Percentiles rank a stretch among this genome's conserved stretches.
Evolutionary conservation across 2,329 filamentous ascomycete species (phyloP).

Genomic region (Reticulascus tulasneorum): DNA sequence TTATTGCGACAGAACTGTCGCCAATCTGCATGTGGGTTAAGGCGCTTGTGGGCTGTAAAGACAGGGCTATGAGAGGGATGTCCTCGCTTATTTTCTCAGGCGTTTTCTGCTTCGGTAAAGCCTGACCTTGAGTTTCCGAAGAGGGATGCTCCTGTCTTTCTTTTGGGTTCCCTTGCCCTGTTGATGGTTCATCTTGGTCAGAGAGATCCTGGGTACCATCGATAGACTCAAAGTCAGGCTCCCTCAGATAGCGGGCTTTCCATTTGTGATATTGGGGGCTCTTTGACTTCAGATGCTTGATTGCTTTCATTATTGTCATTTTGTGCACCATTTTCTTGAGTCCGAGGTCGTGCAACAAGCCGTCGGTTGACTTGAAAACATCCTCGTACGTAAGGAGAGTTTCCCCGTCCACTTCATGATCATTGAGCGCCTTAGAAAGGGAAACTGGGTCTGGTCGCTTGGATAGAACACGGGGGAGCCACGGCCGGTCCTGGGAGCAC

Average conservation of each 20-base stretch:
- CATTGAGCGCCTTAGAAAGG: conserved; percentile 53
- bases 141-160: too few relatives aligned
- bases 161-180: too few relatives aligned
- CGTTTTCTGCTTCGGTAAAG: too few relatives aligned
- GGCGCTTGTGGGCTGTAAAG: too few relatives aligned
- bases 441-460: conserved; percentile 46
- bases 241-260: conserved; percentile 2
- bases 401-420: conserved; percentile 63
- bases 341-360: conserved; percentile 50
- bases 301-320: conserved; percentile 51
- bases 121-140: too few relatives aligned
- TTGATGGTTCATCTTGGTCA: neutral
- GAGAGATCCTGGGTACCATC: neutral
- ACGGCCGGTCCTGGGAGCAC: conserved; percentile 50
- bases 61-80: too few relatives aligned
- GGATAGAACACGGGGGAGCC: conserved; percentile 31
- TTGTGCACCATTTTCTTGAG: conserved; percentile 57
- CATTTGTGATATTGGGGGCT: conserved; percentile 13
- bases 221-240: neutral
- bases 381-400: conserved; percentile 56
- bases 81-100: too few relatives aligned
- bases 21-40: too few relatives aligned
- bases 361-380: conserved; percentile 39
- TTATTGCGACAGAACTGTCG: too few relatives aligned
- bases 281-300: conserved; percentile 28